Base-by-base conservation (phyloP, 768 basidiomycete genomes). In the Tulasnella sp. region DNA sequence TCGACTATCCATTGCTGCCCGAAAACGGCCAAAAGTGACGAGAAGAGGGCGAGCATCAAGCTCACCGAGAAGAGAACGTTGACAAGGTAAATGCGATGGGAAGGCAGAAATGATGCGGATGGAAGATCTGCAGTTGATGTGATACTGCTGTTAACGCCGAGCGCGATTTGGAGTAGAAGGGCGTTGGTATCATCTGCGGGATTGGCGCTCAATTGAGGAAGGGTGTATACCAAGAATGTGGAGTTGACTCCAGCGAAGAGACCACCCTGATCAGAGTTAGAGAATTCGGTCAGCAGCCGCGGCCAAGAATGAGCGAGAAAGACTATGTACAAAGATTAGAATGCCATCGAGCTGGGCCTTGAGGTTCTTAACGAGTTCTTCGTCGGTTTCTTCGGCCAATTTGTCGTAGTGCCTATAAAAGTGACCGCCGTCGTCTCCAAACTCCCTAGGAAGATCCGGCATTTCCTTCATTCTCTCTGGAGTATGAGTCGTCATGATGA, bases 211-310 rank as follows among this genome's bases (percentile, higher is more conserved):
- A 69, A 9, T 5, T 31, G 64, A n/a, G 64, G 64, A 14, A 69
- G 64, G 8, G 28, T 69, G 5, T 34, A 12, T 18, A 12, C 64
- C n/a, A 69, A 37, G 31, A 69, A 69, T 28, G 64, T 31, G 28
- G 64, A 34, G 9, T 69, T 69, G 64, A 69, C 64, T 16, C 64
- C 64, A 12, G 64, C 64, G 64, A 69, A 69, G n/a, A 69, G 64
- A 69, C 64, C 64, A 2, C 31, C 64, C 64, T 69, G 22, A 37
- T n/a, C n/a, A n/a, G n/a, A n/a, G 12, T 31, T 18, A 18, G 14
- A 34, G 28, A 28, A 69, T 69, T 12, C 14, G 44, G 44, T 69
- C 31, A 69, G n/a, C 2, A 12, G 3, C 9, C 34, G 5, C 5
- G 14, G 14, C 6, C 9, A 28, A 14, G 24, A 9, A 54, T 3